Conservation (phyloP, 2,329 filamentous ascomycete species). For the Sporothrix pallida region DNA sequence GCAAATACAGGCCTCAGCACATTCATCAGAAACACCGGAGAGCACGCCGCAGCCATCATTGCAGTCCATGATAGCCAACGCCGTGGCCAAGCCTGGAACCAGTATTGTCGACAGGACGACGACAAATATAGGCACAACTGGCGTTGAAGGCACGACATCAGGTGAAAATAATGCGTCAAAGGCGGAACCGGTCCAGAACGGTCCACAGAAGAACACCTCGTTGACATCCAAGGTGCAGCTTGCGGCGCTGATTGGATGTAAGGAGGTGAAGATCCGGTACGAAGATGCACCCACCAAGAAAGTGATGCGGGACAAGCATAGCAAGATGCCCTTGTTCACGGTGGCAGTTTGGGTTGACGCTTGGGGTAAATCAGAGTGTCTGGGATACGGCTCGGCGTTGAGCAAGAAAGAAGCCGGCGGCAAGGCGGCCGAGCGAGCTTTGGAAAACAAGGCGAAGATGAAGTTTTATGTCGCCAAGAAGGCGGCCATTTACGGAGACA, state of each 20-base stretch:
- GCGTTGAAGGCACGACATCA: not conserved
- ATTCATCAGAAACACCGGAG: not conserved
- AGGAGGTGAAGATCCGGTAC: conserved; percentile 66
- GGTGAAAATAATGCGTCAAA: not conserved
- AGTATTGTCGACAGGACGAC: not conserved
- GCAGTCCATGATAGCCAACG: not conserved
- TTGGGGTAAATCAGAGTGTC: conserved; percentile 67
- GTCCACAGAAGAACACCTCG: not conserved
- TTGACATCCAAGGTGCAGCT: conserved; percentile 59
- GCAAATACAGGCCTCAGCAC: not conserved
- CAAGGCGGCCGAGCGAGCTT: conserved; percentile 67
- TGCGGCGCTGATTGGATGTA: conserved; percentile 58
- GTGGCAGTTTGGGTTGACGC: conserved; percentile 70
- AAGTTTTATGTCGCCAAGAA: conserved; percentile 57
- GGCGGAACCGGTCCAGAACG: not conserved
- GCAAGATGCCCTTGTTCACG: conserved; percentile 62
- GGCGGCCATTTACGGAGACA: conserved; percentile 45
- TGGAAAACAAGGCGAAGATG: conserved; percentile 70
- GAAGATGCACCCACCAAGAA: conserved; percentile 59
- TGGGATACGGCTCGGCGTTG: conserved; percentile 68
- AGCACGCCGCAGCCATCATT: not conserved
- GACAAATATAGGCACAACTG: not conserved
- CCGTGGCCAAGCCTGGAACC: not conserved
- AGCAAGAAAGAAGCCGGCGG: conserved; percentile 73
- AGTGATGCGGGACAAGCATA: conserved; percentile 57